These are phyloP conservation scores for Alternaria arbusti DNA, from an alignment of 2,329 filamentous ascomycete genomes.

Conservation along the genomic window DNA sequence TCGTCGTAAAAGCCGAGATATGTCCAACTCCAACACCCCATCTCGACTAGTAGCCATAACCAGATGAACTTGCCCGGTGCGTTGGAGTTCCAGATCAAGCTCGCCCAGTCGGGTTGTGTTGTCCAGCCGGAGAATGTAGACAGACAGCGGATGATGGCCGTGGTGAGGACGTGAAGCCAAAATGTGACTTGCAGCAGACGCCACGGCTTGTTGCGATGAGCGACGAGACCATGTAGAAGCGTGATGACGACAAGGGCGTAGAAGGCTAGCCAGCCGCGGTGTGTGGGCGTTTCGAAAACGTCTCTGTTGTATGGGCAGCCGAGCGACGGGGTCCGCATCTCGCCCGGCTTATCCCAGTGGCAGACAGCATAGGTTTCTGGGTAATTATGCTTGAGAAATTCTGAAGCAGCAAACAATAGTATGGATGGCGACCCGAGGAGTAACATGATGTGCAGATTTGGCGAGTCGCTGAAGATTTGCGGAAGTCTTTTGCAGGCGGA, in stretches of 20 bases:
- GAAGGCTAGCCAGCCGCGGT: not conserved
- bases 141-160: not conserved
- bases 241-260: not conserved
- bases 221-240: not conserved
- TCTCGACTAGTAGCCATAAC: not conserved
- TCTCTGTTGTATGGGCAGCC: not conserved
- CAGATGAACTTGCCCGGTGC: not conserved
- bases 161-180: not conserved
- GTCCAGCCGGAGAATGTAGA: not conserved
- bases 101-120: not conserved
- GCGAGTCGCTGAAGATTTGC: no score
- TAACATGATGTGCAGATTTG: no score
- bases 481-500: no score
- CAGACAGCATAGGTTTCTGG: not conserved
- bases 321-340: not conserved
- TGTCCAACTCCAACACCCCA: not conserved
- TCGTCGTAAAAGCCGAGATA: conserved; percentile 1
- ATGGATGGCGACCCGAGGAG: no score
- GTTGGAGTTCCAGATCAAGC: not conserved
- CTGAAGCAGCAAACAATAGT: no score
- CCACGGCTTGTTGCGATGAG: not conserved
- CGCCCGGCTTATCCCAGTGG: not conserved
- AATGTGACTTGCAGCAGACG: not conserved
- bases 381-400: not conserved
- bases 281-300: not conserved